These are phyloP conservation scores for Talaromyces funiculosus DNA, from an alignment of 2,329 filamentous ascomycete species.

Conservation along the genomic window DNA sequence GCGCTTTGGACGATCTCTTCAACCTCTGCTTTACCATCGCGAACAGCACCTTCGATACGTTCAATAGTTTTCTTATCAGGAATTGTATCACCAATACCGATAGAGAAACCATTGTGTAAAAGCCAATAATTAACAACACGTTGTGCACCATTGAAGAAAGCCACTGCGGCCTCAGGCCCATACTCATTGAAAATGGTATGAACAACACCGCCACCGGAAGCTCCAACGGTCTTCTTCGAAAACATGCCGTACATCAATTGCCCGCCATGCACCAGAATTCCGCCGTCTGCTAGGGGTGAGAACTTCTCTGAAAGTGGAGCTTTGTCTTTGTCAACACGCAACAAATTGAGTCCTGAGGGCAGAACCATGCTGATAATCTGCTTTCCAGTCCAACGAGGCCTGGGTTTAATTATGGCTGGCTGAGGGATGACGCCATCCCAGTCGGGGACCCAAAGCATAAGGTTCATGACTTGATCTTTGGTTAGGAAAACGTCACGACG, in stretches of 20 bases:
- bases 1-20: slow-evolving; percentile 68
- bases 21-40: slow-evolving; percentile 75
- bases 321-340: slow-evolving; percentile 60
- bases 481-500: slow-evolving; percentile 85
- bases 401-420: slow-evolving; percentile 89
- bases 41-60: slow-evolving; percentile 76
- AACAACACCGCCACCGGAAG: slow-evolving; percentile 81
- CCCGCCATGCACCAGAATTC: slow-evolving; percentile 76
- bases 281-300: slow-evolving; percentile 66
- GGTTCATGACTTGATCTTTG: slow-evolving; percentile 90
- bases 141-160: slow-evolving; percentile 93
- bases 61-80: slow-evolving; percentile 79
- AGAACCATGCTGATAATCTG: slow-evolving; percentile 94
- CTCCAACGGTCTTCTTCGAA: slow-evolving; percentile 91
- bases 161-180: slow-evolving; percentile 76
- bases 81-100: slow-evolving; percentile 97
- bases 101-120: slow-evolving; percentile 91
- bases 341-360: slow-evolving; percentile 73
- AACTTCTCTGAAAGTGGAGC: slow-evolving; percentile 49
- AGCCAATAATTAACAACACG: slow-evolving; percentile 97
- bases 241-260: slow-evolving; percentile 86
- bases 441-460: slow-evolving; percentile 93
- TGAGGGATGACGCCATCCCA: slow-evolving; percentile 95
- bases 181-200: slow-evolving; percentile 97
- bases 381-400: slow-evolving; percentile 94